Evolutionary conservation across 345 rosid genomes (phyloP).

Genomic region (Eucalyptus pauciflora): DNA sequence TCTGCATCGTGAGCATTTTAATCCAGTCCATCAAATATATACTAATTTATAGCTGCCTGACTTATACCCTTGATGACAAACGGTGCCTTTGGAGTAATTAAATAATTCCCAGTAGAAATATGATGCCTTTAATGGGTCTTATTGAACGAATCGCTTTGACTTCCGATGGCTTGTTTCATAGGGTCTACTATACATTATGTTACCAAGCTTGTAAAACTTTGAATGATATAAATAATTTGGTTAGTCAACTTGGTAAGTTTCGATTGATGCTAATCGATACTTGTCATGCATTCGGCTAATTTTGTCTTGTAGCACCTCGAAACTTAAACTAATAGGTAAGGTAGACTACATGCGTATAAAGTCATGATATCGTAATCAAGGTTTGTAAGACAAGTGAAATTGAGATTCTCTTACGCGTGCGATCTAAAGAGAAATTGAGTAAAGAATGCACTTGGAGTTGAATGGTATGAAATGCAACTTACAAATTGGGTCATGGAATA

Average conservation of each 20-base stretch:
- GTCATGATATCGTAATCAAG: background rate
- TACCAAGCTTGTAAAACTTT: background rate
- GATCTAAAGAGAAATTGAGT: background rate
- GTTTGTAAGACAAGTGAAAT: background rate
- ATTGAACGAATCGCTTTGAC: background rate
- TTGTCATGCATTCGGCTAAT: background rate
- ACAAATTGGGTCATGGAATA: background rate
- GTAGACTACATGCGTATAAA: background rate
- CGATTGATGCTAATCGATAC: background rate
- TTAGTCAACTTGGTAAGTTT: background rate
- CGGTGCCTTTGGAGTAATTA: background rate
- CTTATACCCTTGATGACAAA: background rate
- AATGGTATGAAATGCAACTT: background rate
- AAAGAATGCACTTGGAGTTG: background rate
- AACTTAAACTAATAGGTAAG: background rate
- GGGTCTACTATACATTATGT: background rate
- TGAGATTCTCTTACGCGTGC: no score
- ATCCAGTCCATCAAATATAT: background rate
- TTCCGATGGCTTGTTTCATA: background rate
- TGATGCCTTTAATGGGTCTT: background rate
- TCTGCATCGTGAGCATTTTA: background rate
- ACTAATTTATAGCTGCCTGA: background rate
- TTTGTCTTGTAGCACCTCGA: background rate
- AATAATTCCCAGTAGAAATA: background rate
- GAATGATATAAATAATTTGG: background rate